Evolutionary conservation across 2,329 filamentous ascomycete species (phyloP).

Genomic region (Pseudogymnoascus sp.): DNA sequence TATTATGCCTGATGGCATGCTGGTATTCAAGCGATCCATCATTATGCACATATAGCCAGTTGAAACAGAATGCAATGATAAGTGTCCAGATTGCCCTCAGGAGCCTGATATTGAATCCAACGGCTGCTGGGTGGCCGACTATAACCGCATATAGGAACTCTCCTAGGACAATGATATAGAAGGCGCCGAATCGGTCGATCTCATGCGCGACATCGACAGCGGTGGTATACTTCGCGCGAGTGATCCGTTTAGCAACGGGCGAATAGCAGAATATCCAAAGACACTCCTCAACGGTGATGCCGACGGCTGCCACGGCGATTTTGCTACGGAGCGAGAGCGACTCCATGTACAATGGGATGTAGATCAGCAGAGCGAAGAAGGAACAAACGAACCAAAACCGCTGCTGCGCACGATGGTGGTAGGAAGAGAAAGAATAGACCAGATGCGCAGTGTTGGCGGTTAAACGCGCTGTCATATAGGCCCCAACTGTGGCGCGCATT

Average conservation of each 20-base stretch:
- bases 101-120: slow-evolving; percentile 36
- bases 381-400: slow-evolving; percentile 36
- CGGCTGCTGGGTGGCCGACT: slow-evolving; percentile 37
- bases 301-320: slow-evolving; percentile 34
- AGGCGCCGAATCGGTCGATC: slow-evolving; percentile 41
- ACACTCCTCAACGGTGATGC: slow-evolving; percentile 34
- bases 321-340: slow-evolving; percentile 33
- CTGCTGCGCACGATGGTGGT: slow-evolving; percentile 38
- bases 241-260: slow-evolving; percentile 34
- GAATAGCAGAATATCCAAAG: slow-evolving; percentile 38
- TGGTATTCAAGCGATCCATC: slow-evolving; percentile 36
- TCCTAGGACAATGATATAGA: slow-evolving; percentile 44
- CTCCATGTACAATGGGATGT: slow-evolving; percentile 37
- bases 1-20: slow-evolving; percentile 34
- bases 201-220: slow-evolving; percentile 42
- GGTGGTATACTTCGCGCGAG: slow-evolving; percentile 37
- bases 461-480: slow-evolving; percentile 38
- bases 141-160: slow-evolving; percentile 42
- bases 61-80: slow-evolving; percentile 41
- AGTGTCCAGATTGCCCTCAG: slow-evolving; percentile 40
- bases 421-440: slow-evolving; percentile 37
- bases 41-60: slow-evolving; percentile 41
- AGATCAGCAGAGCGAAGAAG: slow-evolving; percentile 33
- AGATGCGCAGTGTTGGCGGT: slow-evolving; percentile 31
- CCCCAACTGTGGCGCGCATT: slow-evolving; percentile 37